Base-by-base conservation (phyloP, 1,284 basidiomycete species). In the Tetrapyrgos nigripes region DNA sequence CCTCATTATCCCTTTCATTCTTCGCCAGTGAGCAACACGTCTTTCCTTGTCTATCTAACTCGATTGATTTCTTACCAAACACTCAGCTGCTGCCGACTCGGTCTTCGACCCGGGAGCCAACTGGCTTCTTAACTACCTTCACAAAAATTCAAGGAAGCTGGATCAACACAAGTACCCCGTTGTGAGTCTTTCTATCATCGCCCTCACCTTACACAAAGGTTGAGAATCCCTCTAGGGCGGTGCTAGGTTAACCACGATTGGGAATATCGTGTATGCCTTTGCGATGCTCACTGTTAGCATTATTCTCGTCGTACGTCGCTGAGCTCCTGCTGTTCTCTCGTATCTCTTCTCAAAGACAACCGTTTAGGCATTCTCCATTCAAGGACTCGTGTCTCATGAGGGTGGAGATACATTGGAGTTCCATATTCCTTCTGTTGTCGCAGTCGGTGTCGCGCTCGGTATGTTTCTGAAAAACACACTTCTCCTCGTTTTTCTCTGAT, bases 81-180 rank as follows among this genome's bases (percentile, higher is more conserved):
- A 6, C 43, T 17, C 13, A 54, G 53, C 93, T 3, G 91, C 86
- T 24, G 89, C 96, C 65, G 94, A 97, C 71, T 88, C 93, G 17
- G 86, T 93, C n/a, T 96, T 97, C 69, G 96, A 98, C 69, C 86
- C 95, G 45, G 89, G 92, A 53, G 95, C 94, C 62, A 98, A 97
- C 68, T 73, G 96, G 40, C 79, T 97, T 17, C 83, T 98, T 3
- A 91, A 91, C 72, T 85, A 86, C 77, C 81, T 97, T 1, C 91
- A 98, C 73, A 81, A 82, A 62, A 91, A 93, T 67, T 88, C 93
- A 0, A 75, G 71, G 6, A 81, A 69, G n/a, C 83, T 96, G 57
- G 94, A 97, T 68, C 68, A 78, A 53, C 91, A 89, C 72, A 93
- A 92, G 67, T 97, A 94, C 93, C 94, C 94, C 6, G 91, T 94